phyloP scores from a whole-genome alignment of 306 rosid genomes.

The Vicia faba region DNA sequence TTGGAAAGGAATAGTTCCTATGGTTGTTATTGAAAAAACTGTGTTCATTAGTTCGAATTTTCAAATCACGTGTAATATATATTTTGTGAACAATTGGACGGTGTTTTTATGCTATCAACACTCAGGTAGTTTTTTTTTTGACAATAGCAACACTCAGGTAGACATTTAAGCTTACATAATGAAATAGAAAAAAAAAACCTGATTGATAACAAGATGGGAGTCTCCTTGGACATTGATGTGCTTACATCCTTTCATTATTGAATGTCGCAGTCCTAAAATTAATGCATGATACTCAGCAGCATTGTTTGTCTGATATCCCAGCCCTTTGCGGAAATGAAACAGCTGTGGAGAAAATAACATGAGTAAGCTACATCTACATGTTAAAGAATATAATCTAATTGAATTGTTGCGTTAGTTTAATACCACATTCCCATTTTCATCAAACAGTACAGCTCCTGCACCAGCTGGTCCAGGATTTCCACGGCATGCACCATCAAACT shows the following conservation, averaged over 20 bases:
- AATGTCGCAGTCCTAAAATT: conserved; percentile 71
- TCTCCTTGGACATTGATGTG: conserved; percentile 68
- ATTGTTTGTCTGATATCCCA: conserved; percentile 71
- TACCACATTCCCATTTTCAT: conserved; percentile 62
- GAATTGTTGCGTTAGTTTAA: conserved; percentile 4
- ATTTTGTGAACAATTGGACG: background rate
- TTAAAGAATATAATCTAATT: background rate
- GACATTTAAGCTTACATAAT: background rate
- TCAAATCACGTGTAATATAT: background rate
- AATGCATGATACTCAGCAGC: conserved; percentile 85
- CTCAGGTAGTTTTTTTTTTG: background rate
- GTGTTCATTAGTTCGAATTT: background rate
- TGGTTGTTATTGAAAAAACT: background rate
- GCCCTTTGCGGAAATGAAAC: conserved; percentile 70
- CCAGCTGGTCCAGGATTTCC: conserved; percentile 98
- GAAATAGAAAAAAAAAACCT: conserved; percentile 57
- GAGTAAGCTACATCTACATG: conserved; percentile 21
- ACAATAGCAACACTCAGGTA: background rate
- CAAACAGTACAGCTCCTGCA: conserved; percentile 82
- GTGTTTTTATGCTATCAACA: background rate
- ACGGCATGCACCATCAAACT: conserved; percentile 87
- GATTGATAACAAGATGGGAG: conserved; percentile 77
- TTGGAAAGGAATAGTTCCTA: background rate
- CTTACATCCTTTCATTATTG: conserved; percentile 66
- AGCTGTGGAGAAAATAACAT: conserved; percentile 48